These are phyloP conservation scores for Penicillium nordicum DNA, from an alignment of 2,329 filamentous ascomycete genomes.

Conservation along the genomic window DNA sequence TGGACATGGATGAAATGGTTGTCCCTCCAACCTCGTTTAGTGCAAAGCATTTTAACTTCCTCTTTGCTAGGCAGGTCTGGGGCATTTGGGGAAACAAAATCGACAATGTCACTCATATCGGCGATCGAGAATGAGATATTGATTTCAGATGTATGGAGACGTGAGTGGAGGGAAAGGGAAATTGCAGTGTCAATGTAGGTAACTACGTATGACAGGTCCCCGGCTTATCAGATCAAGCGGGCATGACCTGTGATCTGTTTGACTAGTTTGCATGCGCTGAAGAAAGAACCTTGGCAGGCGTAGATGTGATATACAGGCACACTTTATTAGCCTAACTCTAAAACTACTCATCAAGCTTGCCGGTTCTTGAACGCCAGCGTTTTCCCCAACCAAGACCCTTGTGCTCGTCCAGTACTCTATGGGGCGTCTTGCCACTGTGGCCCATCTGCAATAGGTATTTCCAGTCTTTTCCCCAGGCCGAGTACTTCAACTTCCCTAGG, in stretches of 20 bases:
- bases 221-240: background rate
- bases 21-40: background rate
- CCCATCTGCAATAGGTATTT: background rate
- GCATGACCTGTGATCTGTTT: background rate
- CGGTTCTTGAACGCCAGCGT: background rate
- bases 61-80: background rate
- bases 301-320: background rate
- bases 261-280: background rate
- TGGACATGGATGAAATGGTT: background rate
- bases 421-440: background rate
- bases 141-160: background rate
- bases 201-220: background rate
- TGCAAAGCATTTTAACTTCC: background rate
- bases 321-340: background rate
- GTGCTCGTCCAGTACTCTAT: background rate
- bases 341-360: background rate
- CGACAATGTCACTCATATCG: background rate
- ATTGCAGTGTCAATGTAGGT: too few species aligned
- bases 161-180: background rate
- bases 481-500: background rate
- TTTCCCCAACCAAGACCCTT: background rate
- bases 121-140: background rate
- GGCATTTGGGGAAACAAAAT: background rate
- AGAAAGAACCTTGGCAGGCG: background rate
- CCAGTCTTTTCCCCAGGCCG: background rate